Evolutionary conservation across 2,329 filamentous ascomycete genomes (phyloP).

Genomic region (Aspergillus clavatus): DNA sequence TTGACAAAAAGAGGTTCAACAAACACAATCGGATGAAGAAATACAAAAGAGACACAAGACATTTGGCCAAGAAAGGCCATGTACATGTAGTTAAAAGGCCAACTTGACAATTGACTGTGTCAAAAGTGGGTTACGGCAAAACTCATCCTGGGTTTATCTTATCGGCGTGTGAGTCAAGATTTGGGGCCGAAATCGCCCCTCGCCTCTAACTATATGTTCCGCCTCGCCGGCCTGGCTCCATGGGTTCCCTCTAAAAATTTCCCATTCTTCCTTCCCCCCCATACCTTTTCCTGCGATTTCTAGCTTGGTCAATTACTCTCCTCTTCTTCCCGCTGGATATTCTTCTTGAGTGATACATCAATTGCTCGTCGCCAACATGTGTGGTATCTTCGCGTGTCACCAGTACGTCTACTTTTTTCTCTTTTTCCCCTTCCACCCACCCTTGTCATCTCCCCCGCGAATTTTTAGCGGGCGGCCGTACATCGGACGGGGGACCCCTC

Average conservation of each 20-base stretch:
- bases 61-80: background rate
- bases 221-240: conserved; percentile 14
- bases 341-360: conserved; percentile 15
- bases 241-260: conserved; percentile 18
- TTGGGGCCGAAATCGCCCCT: conserved; percentile 26
- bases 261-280: conserved; percentile 14
- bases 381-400: conserved; percentile 96
- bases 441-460: conserved; percentile 7
- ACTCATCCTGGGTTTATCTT: no score
- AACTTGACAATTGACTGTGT: no score
- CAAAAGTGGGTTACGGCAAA: no score
- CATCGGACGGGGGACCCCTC: background rate
- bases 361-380: conserved; percentile 61
- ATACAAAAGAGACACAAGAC: background rate
- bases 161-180: conserved; percentile 25
- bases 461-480: conserved; percentile 4
- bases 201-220: conserved; percentile 10
- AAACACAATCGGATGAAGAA: background rate
- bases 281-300: conserved; percentile 12
- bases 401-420: conserved; percentile 55
- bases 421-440: conserved; percentile 7
- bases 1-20: background rate
- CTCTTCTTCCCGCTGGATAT: conserved; percentile 7
- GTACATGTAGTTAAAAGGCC: background rate
- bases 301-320: conserved; percentile 19